Evolutionary conservation across 495 filamentous ascomycete genomes (phyloP).

Genomic region (Geoglossum glabrum): DNA sequence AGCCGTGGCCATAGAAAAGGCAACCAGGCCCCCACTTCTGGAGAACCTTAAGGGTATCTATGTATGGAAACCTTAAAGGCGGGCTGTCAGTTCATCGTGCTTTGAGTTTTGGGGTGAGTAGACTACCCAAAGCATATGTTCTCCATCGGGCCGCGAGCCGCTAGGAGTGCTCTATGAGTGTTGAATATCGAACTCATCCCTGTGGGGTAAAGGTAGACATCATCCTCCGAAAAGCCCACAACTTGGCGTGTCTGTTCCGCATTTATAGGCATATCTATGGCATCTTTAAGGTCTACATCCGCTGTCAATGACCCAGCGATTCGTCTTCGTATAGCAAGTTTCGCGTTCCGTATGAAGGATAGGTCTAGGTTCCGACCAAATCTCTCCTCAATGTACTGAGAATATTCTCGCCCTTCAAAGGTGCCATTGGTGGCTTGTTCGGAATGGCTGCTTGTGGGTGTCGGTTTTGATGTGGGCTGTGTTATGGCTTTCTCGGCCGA

Average conservation of each 20-base stretch:
- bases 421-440: constrained; percentile 8
- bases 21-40: constrained; percentile 88
- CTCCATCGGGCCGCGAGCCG: constrained; percentile 35
- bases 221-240: constrained; percentile 59
- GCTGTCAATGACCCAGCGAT: constrained; percentile 74
- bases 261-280: constrained; percentile 26
- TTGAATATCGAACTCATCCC: constrained; percentile 95
- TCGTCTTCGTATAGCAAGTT: constrained; percentile 61
- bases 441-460: neutral
- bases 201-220: constrained; percentile 70
- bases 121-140: constrained; percentile 48
- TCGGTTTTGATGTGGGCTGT: constrained; percentile 2
- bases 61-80: constrained; percentile 64
- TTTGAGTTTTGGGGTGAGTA: neutral
- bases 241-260: constrained; percentile 21
- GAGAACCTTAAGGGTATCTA: constrained; percentile 87
- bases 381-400: constrained; percentile 77
- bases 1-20: constrained; percentile 75
- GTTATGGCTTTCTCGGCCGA: constrained; percentile 17
- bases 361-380: constrained; percentile 81
- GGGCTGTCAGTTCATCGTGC: constrained; percentile 17
- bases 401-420: constrained; percentile 40
- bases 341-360: constrained; percentile 58
- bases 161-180: constrained; percentile 51
- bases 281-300: constrained; percentile 46